Evolutionary conservation across 2,329 filamentous ascomycete genomes (phyloP).

Genomic region (Trichoderma endophyticum): DNA sequence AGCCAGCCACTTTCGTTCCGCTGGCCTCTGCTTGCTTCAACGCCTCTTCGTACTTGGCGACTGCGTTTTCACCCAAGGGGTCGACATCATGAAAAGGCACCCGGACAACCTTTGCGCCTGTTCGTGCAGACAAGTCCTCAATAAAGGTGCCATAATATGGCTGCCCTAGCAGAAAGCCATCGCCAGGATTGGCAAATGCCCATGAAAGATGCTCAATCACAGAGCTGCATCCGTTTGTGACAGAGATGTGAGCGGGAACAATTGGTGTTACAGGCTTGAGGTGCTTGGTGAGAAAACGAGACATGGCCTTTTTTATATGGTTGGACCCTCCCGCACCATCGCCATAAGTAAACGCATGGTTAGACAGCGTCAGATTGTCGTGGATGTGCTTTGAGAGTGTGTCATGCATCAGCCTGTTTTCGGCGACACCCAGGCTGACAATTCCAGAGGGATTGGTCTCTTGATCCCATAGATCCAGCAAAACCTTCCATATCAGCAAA

Average conservation of each 20-base stretch:
- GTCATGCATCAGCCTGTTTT: slow-evolving; percentile 50
- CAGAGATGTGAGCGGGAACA: slow-evolving; percentile 32
- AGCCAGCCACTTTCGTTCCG: slow-evolving; percentile 40
- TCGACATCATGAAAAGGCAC: slow-evolving; percentile 44
- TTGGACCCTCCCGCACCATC: slow-evolving; percentile 40
- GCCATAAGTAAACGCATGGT: slow-evolving; percentile 38
- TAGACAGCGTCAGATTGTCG: slow-evolving; percentile 32
- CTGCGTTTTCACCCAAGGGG: slow-evolving; percentile 40
- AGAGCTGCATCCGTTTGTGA: slow-evolving; percentile 40
- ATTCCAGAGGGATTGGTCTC: slow-evolving; percentile 42
- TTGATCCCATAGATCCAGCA: slow-evolving; percentile 43
- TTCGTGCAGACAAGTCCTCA: slow-evolving; percentile 41
- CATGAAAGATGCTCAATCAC: slow-evolving; percentile 41
- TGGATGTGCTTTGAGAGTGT: slow-evolving; percentile 42
- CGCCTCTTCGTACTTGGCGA: slow-evolving; percentile 44
- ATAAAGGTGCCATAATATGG: slow-evolving; percentile 48
- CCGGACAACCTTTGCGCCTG: slow-evolving; percentile 39
- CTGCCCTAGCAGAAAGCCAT: slow-evolving; percentile 38
- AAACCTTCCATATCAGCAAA: slow-evolving; percentile 38
- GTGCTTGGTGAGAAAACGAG: slow-evolving; percentile 34
- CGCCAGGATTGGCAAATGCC: slow-evolving; percentile 38
- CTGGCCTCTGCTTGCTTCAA: slow-evolving; percentile 35
- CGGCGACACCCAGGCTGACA: slow-evolving; percentile 49
- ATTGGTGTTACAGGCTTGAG: slow-evolving; percentile 31
- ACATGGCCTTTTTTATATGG: slow-evolving; percentile 30